Evolutionary conservation across 352 stramenopile species (phyloP), one percentile per base, ranked within the genome.

Genomic region (Pythium sp.): DNA sequence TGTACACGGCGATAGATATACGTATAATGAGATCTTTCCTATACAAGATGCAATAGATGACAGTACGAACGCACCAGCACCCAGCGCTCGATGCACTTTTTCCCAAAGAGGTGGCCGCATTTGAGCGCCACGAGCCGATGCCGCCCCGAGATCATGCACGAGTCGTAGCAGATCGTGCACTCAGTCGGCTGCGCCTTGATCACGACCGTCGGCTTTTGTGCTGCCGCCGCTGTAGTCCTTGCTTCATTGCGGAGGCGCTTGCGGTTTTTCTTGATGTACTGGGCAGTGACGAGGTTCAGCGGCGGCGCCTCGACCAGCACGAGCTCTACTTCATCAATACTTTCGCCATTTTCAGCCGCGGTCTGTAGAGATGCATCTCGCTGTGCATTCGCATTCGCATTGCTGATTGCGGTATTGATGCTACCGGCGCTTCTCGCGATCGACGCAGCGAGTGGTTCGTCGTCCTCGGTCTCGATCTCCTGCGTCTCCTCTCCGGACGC

Each of bases 41-140:
- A 41, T 32, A 24, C 26, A 55, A 24, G 47, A 6, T 9, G 3
- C 22, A 56, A 56, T 22, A 30, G 9, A 32, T 3, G 22, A 30
- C 11, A 34, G 0, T 8, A 28, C 12, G 2, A 51, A 24, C 64
- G 43, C 53, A 75, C 70, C 56, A 46, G 60, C 30, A 91, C 73
- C 86, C 86, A 94, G 53, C 81, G 80, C 49, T 94, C 82, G 61
- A 93, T 93, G 71, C 84, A 93, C 43, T 80, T 82, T 26, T 81
- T 89, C 24, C 86, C 86, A 62, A 92, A 94, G 26, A 92, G 69
- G 61, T 94, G 86, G 43, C 86, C 86, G 67, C 86, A 94, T 53
- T 84, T 84, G 56, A 94, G 81, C 60, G 81, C 84, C 62, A 82
- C 84, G 58, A 94, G 77, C 2, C 86, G 84, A 65, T 94, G 86